A percentile compares a stretch with the other conserved stretches of the same genome.
phyloP scores from a whole-genome alignment of 768 basidiomycete species.

The Udeniomyces megalosporus region DNA sequence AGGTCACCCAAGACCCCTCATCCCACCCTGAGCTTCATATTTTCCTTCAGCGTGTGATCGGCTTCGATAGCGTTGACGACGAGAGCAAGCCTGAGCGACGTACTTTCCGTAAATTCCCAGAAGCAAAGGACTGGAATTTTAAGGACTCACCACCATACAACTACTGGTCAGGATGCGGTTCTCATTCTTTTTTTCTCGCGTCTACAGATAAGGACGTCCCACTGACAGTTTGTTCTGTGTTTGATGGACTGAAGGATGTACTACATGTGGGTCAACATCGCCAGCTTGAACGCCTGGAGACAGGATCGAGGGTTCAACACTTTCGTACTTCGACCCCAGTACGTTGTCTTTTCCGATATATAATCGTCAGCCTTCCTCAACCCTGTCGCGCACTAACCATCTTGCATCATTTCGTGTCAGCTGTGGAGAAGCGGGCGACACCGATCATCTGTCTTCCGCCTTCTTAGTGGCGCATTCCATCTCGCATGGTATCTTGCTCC shows the following conservation, averaged over 20 bases:
- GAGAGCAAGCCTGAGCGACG: constrained; percentile 86
- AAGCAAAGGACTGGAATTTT: constrained; percentile 76
- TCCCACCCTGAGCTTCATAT: constrained; percentile 87
- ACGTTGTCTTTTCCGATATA: neutral
- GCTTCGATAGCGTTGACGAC: constrained; percentile 98
- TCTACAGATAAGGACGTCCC: neutral
- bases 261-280: constrained; percentile 94
- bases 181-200: neutral
- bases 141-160: constrained; percentile 82
- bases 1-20: constrained; percentile 80
- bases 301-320: constrained; percentile 38
- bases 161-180: constrained; percentile 54
- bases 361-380: no score
- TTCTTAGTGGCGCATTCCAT: constrained; percentile 96
- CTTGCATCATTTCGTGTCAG: no score
- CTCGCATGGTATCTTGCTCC: constrained; percentile 93
- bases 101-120: constrained; percentile 85
- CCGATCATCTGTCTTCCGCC: constrained; percentile 89
- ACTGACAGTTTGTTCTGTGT: neutral
- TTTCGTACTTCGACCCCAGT: constrained; percentile 84
- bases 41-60: constrained; percentile 85
- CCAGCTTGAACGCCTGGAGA: constrained; percentile 81
- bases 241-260: constrained; percentile 50
- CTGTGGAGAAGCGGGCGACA: constrained; percentile 93
- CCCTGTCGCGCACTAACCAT: no score